Percentiles rank a stretch among this genome's conserved stretches.
These are phyloP conservation scores for Ascochyta fabae DNA, from an alignment of 2,329 filamentous ascomycete species.

Conservation along the genomic window DNA sequence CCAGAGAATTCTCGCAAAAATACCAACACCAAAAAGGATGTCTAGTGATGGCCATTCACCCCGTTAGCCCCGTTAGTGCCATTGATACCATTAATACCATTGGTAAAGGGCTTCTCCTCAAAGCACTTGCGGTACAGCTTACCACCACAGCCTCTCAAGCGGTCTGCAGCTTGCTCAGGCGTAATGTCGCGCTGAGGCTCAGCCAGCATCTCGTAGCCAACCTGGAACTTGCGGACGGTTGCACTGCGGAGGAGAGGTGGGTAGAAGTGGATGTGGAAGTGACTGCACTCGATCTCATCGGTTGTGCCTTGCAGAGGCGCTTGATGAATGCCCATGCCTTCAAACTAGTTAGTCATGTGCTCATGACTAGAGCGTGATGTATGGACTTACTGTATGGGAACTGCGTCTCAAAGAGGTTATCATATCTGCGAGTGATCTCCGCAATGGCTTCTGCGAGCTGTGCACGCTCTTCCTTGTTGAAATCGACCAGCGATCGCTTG, in stretches of 20 bases:
- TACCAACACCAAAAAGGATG: neutral
- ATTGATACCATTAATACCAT: constrained; percentile 24
- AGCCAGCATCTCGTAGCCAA: constrained; percentile 95
- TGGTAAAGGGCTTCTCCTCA: constrained; percentile 17
- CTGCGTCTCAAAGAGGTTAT: constrained; percentile 95
- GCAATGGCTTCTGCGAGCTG: constrained; percentile 83
- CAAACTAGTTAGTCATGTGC: constrained; percentile 13
- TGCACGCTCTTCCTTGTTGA: constrained; percentile 72
- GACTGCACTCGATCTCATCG: constrained; percentile 85
- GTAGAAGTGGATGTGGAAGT: constrained; percentile 98
- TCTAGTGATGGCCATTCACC: constrained; percentile 23
- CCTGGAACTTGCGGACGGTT: constrained; percentile 93
- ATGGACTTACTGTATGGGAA: constrained; percentile 85
- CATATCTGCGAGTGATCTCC: constrained; percentile 88
- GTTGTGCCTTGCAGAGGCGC: constrained; percentile 82
- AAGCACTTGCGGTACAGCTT: constrained; percentile 78
- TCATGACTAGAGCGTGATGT: too few relatives aligned
- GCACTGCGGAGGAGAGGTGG: constrained; percentile 90
- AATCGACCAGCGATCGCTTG: constrained; percentile 82
- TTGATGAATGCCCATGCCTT: constrained; percentile 92
- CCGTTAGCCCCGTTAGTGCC: constrained; percentile 22
- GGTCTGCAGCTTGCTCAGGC: constrained; percentile 87
- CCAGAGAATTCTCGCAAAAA: neutral
- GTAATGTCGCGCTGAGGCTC: constrained; percentile 99
- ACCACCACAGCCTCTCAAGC: constrained; percentile 76